A percentile compares a stretch with the other conserved stretches of the same genome.
phyloP scores from a whole-genome alignment of 768 basidiomycete species.

The Leucogyrophana mollusca region DNA sequence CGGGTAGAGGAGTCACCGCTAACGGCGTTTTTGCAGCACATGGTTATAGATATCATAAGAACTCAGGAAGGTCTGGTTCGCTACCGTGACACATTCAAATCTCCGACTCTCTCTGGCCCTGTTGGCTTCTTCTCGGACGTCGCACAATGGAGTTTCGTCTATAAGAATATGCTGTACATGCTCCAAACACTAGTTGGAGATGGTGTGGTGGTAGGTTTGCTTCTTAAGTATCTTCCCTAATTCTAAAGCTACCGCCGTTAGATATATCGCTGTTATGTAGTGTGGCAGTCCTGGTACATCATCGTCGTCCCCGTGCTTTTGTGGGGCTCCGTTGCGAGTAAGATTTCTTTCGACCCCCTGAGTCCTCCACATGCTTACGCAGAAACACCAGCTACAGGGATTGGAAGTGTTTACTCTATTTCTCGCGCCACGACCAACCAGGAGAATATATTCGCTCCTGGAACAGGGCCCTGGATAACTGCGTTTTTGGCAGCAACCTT shows the following conservation, averaged over 20 bases:
- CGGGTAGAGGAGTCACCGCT: not conserved
- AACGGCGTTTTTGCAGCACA: conserved; percentile 13
- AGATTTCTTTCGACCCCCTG: not conserved
- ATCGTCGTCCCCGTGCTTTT: conserved; percentile 15
- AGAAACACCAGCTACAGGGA: conserved; percentile 9
- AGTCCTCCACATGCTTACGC: not conserved
- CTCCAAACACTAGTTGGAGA: conserved; percentile 23
- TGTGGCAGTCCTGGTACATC: conserved; percentile 23
- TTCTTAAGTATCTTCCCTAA: not conserved
- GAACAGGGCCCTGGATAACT: conserved; percentile 20
- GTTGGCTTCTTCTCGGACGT: conserved; percentile 21
- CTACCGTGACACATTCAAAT: conserved; percentile 11
- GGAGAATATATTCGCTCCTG: conserved; percentile 14
- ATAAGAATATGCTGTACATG: conserved; percentile 19
- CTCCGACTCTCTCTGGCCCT: conserved; percentile 18
- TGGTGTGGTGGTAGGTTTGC: conserved; percentile 13
- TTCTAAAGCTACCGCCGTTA: conserved; percentile 1
- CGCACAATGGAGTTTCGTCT: conserved; percentile 25
- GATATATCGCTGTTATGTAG: conserved; percentile 27
- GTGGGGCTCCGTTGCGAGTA: conserved; percentile 14
- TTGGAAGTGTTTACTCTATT: conserved; percentile 14
- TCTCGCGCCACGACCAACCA: conserved; percentile 7
- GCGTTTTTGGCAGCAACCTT: conserved; percentile 19
- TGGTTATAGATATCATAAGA: conserved; percentile 17
- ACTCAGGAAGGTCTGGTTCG: conserved; percentile 19